A percentile compares a stretch with the other conserved stretches of the same genome.
phyloP scores from a whole-genome alignment of 192 early-diverging fungal species.

The Entomortierella parvispora region DNA sequence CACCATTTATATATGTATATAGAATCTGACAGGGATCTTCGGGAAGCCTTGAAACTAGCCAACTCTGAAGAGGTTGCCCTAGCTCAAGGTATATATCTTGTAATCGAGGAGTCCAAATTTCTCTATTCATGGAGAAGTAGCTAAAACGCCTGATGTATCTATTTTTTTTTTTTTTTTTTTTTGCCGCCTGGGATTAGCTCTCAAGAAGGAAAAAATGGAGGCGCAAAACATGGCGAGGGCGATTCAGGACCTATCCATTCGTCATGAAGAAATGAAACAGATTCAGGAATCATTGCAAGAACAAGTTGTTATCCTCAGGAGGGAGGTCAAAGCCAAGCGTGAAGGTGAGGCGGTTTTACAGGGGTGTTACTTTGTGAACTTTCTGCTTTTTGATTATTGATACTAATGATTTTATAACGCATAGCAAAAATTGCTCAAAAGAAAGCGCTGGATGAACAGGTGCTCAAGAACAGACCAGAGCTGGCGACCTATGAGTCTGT shows the following conservation, averaged over 20 bases:
- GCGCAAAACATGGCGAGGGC: slow-evolving; percentile 55
- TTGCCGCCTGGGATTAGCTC: slow-evolving; percentile 15
- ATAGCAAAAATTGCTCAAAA: slow-evolving; percentile 57
- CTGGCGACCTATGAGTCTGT: slow-evolving; percentile 65
- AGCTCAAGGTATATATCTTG: slow-evolving; percentile 18
- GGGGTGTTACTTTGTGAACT: slow-evolving; percentile 2
- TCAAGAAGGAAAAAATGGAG: slow-evolving; percentile 60
- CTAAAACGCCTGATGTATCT: neutral
- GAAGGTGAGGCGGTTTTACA: slow-evolving; percentile 29
- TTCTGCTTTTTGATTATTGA: neutral
- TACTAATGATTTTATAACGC: neutral
- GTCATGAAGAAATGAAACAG: slow-evolving; percentile 54
- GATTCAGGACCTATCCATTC: slow-evolving; percentile 54
- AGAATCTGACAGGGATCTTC: slow-evolving; percentile 23
- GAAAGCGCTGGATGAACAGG: slow-evolving; percentile 57
- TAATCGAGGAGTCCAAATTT: neutral
- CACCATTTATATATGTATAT: neutral
- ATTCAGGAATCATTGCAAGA: slow-evolving; percentile 36
- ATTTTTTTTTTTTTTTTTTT: neutral
- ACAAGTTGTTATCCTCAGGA: slow-evolving; percentile 52
- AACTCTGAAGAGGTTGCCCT: slow-evolving; percentile 14
- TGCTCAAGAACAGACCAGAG: slow-evolving; percentile 65
- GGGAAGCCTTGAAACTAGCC: slow-evolving; percentile 25
- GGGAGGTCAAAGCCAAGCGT: slow-evolving; percentile 60
- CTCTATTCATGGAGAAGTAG: neutral